Conservation (phyloP, 371 early-diverging fungal species). For the Mortierella sp. region DNA sequence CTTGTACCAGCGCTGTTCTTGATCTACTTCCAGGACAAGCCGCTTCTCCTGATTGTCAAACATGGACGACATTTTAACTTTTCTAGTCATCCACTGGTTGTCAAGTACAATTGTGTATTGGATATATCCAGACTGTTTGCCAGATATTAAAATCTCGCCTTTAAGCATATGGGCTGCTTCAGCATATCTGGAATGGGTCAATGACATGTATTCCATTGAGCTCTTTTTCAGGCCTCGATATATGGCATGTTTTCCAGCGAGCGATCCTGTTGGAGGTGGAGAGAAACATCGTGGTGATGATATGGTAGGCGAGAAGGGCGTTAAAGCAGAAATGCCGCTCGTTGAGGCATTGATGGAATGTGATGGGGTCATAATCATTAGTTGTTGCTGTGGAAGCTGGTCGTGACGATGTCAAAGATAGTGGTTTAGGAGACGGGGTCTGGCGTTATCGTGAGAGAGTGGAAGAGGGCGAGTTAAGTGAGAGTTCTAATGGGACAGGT, state of each 20-base stretch:
- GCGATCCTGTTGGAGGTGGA: slow-evolving; percentile 43
- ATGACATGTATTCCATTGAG: slow-evolving; percentile 49
- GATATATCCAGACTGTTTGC: slow-evolving; percentile 30
- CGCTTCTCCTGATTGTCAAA: slow-evolving; percentile 31
- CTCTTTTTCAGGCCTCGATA: slow-evolving; percentile 38
- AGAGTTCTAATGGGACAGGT: not conserved
- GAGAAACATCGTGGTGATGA: slow-evolving; percentile 35
- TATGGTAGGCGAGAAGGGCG: slow-evolving; percentile 27
- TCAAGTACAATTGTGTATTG: slow-evolving; percentile 38
- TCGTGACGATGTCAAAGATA: slow-evolving; percentile 1
- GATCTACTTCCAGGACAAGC: slow-evolving; percentile 31
- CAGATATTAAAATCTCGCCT: slow-evolving; percentile 44
- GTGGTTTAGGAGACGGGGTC: not conserved
- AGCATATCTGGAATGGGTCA: slow-evolving; percentile 29
- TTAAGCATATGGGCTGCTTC: slow-evolving; percentile 36
- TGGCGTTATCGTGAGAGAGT: not conserved
- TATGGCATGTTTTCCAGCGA: slow-evolving; percentile 29
- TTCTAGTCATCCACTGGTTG: slow-evolving; percentile 39
- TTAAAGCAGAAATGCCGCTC: slow-evolving; percentile 13
- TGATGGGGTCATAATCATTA: slow-evolving; percentile 35
- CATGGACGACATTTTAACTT: slow-evolving; percentile 27
- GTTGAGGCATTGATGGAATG: slow-evolving; percentile 13
- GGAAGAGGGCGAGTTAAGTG: not conserved
- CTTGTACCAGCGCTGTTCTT: slow-evolving; percentile 43
- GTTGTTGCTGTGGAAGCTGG: not conserved